These are phyloP conservation scores for Globisporangium spiculum DNA, from an alignment of 352 stramenopile species.

Conservation along the genomic window DNA sequence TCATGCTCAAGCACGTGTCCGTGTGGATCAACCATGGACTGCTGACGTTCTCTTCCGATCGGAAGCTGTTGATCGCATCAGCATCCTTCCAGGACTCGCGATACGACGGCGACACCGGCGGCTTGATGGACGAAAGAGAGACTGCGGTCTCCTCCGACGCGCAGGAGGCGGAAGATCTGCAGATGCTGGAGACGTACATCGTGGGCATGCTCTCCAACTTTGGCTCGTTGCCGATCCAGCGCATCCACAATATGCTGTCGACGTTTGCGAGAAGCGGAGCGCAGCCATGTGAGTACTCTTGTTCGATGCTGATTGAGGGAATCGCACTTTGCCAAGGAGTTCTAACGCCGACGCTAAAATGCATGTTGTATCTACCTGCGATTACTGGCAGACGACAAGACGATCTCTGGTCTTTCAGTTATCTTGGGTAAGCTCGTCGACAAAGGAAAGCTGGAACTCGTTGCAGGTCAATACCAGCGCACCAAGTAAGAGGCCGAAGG, in stretches of 20 bases:
- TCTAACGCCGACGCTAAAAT: background rate
- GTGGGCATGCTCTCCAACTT: slow-evolving; percentile 95
- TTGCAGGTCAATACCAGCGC: slow-evolving; percentile 65
- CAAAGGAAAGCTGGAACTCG: slow-evolving; percentile 63
- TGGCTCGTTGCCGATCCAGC: slow-evolving; percentile 87
- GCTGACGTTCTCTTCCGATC: slow-evolving; percentile 38
- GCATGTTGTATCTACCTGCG: slow-evolving; percentile 16
- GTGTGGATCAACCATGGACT: slow-evolving; percentile 77
- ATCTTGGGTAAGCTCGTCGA: slow-evolving; percentile 70
- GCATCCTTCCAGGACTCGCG: slow-evolving; percentile 44
- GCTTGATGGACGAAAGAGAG: slow-evolving; percentile 54
- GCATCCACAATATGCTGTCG: slow-evolving; percentile 95
- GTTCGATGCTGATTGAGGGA: background rate
- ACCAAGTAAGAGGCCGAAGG: slow-evolving; percentile 2
- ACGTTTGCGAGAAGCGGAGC: slow-evolving; percentile 75
- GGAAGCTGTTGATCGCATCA: slow-evolving; percentile 42
- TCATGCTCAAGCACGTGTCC: slow-evolving; percentile 53
- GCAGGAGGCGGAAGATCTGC: slow-evolving; percentile 91
- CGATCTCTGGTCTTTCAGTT: slow-evolving; percentile 70
- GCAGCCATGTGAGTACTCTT: slow-evolving; percentile 58
- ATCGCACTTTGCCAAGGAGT: background rate
- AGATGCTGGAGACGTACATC: slow-evolving; percentile 93
- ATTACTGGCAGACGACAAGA: slow-evolving; percentile 62
- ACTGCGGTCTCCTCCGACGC: slow-evolving; percentile 88
- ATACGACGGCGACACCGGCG: slow-evolving; percentile 28